phyloP scores from a whole-genome alignment of 495 filamentous ascomycete genomes.

The Penicillium macrosclerotiorum region DNA sequence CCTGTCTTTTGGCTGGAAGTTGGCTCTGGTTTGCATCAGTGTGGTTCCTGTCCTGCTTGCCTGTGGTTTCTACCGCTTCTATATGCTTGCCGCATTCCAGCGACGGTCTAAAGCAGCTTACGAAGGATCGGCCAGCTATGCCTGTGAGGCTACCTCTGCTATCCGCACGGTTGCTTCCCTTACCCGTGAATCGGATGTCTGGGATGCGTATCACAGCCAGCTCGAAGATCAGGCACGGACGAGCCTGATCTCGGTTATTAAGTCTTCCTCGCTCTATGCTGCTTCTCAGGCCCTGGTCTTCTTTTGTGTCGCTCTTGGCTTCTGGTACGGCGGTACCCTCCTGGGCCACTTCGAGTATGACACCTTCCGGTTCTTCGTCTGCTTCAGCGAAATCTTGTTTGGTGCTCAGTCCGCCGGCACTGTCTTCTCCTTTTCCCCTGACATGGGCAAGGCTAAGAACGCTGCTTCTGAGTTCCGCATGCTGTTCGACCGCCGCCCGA shows the following conservation, averaged over 20 bases:
- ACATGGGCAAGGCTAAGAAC: conserved; percentile 86
- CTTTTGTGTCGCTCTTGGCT: conserved; percentile 81
- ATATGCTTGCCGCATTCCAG: conserved; percentile 76
- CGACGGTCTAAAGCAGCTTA: conserved; percentile 67
- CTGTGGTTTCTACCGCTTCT: conserved; percentile 86
- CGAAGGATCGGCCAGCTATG: conserved; percentile 72
- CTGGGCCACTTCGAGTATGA: conserved; percentile 67
- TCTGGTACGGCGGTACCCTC: conserved; percentile 88
- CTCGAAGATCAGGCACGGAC: conserved; percentile 60
- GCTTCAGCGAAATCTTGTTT: conserved; percentile 76
- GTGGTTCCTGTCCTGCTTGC: conserved; percentile 74
- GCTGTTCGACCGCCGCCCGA: conserved; percentile 74
- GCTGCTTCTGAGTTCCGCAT: conserved; percentile 72
- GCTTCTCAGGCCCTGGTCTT: conserved; percentile 77
- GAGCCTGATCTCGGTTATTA: conserved; percentile 63
- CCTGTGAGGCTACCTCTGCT: conserved; percentile 85
- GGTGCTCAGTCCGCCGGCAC: conserved; percentile 83
- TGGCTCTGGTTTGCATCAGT: conserved; percentile 78
- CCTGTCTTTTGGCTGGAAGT: conserved; percentile 80
- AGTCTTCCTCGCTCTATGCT: conserved; percentile 73
- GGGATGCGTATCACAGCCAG: conserved; percentile 65
- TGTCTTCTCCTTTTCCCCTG: conserved; percentile 79
- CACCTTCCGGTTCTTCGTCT: conserved; percentile 82
- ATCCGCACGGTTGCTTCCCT: conserved; percentile 93
- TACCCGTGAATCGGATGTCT: conserved; percentile 79